Evolutionary conservation across 306 rosid species (phyloP).

Genomic region (Acmispon strigosus): DNA sequence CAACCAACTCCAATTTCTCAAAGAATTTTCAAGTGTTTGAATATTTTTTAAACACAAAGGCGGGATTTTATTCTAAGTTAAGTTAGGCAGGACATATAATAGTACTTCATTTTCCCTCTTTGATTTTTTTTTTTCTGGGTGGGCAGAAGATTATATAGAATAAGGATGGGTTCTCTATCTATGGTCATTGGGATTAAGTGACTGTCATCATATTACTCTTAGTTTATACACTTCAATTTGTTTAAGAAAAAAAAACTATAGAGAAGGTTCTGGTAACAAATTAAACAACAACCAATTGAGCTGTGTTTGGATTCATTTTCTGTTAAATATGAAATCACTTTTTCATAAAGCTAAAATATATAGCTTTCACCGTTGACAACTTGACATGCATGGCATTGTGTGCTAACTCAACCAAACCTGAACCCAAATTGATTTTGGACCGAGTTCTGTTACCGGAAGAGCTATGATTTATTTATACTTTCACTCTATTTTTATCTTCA

Average conservation of each 20-base stretch:
- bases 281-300: background rate
- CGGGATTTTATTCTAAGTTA: conserved; percentile 17
- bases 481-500: no score
- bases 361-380: no score
- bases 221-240: background rate
- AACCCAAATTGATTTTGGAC: no score
- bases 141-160: background rate
- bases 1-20: conserved; percentile 30
- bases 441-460: no score
- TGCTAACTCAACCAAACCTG: no score
- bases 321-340: no score
- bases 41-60: conserved; percentile 18
- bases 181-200: conserved; percentile 14
- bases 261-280: background rate
- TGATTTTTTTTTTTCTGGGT: background rate
- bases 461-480: no score
- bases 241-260: background rate
- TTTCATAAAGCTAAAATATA: no score
- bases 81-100: conserved; percentile 7
- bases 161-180: background rate
- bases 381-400: no score
- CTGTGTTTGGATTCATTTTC: background rate
- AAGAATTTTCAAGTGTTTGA: conserved; percentile 5
- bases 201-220: conserved; percentile 22
- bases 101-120: conserved; percentile 1